Percentiles rank a stretch among this genome's conserved stretches.
phyloP scores from a whole-genome alignment of 768 basidiomycete species.

The Suillus sp. region DNA sequence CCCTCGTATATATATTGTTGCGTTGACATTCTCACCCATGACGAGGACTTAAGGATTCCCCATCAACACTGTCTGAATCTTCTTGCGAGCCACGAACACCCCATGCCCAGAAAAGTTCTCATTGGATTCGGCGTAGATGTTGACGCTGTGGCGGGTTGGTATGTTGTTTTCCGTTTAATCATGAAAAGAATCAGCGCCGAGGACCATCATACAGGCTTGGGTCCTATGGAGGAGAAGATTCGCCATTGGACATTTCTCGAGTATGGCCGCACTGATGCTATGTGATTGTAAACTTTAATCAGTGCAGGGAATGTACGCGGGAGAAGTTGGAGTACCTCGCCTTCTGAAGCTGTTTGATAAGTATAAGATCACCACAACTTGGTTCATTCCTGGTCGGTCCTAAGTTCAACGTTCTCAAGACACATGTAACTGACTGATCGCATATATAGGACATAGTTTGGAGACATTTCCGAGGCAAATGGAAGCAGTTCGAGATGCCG shows the following conservation, averaged over 20 bases:
- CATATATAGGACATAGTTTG: constrained; percentile 57
- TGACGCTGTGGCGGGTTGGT: constrained; percentile 79
- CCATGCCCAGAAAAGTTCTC: constrained; percentile 60
- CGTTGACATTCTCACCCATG: neutral
- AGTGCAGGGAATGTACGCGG: constrained; percentile 65
- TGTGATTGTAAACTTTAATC: neutral
- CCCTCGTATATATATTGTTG: constrained; percentile 4
- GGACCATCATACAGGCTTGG: constrained; percentile 50
- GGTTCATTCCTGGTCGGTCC: constrained; percentile 69
- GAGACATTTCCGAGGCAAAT: constrained; percentile 76
- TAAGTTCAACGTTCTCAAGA: neutral
- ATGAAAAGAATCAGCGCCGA: neutral
- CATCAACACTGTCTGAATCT: neutral
- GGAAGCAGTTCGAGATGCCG: constrained; percentile 68
- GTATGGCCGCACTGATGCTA: constrained; percentile 29
- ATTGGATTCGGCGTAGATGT: constrained; percentile 72
- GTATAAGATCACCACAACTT: constrained; percentile 67
- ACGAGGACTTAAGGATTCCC: neutral
- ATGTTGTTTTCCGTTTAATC: constrained; percentile 6
- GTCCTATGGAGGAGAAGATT: constrained; percentile 76
- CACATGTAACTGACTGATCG: neutral
- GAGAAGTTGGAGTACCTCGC: constrained; percentile 70
- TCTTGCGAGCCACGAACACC: neutral
- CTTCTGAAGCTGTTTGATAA: constrained; percentile 73
- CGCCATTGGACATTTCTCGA: constrained; percentile 66